Evolutionary conservation across 495 filamentous ascomycete species (phyloP).

Genomic region (Thermothielavioides terrestris): DNA sequence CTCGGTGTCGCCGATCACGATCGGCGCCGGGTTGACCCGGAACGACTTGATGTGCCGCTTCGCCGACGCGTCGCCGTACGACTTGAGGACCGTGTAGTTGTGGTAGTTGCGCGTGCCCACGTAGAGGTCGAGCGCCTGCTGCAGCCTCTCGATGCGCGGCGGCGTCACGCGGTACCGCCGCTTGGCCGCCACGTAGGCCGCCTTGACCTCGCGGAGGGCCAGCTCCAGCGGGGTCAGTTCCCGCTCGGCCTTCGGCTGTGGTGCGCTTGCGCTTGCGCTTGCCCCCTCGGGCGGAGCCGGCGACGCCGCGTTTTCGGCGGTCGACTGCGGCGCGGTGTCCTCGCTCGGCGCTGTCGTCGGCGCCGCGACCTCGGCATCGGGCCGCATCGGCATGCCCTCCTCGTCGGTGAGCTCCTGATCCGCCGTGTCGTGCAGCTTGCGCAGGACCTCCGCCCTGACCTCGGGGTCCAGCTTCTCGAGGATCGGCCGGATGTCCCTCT

Average conservation of each 20-base stretch:
- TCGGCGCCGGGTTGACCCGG: constrained; percentile 57
- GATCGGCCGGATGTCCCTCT: constrained; percentile 65
- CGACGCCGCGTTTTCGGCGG: background rate
- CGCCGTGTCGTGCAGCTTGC: constrained; percentile 19
- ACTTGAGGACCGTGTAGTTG: constrained; percentile 93
- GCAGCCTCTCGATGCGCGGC: constrained; percentile 59
- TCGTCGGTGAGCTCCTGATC: background rate
- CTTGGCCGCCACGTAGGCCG: constrained; percentile 68
- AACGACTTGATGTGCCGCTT: constrained; percentile 89
- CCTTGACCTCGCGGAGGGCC: constrained; percentile 66
- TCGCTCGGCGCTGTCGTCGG: constrained; percentile 1
- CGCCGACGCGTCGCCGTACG: constrained; percentile 64
- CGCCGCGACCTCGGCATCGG: constrained; percentile 6
- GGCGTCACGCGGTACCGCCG: constrained; percentile 70
- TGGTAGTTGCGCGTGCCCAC: constrained; percentile 81
- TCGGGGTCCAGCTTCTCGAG: constrained; percentile 43
- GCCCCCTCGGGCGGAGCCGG: too few species aligned
- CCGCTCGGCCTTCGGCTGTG: constrained; percentile 8
- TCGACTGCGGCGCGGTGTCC: too few species aligned
- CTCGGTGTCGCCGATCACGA: constrained; percentile 81
- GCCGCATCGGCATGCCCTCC: background rate
- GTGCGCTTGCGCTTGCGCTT: too few species aligned
- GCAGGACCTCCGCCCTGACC: constrained; percentile 34
- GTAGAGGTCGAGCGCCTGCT: constrained; percentile 60
- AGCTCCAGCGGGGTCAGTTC: constrained; percentile 44